Evolutionary conservation across 192 early-diverging fungal genomes (phyloP).

Genomic region (Hyaloraphidium curvatum): DNA sequence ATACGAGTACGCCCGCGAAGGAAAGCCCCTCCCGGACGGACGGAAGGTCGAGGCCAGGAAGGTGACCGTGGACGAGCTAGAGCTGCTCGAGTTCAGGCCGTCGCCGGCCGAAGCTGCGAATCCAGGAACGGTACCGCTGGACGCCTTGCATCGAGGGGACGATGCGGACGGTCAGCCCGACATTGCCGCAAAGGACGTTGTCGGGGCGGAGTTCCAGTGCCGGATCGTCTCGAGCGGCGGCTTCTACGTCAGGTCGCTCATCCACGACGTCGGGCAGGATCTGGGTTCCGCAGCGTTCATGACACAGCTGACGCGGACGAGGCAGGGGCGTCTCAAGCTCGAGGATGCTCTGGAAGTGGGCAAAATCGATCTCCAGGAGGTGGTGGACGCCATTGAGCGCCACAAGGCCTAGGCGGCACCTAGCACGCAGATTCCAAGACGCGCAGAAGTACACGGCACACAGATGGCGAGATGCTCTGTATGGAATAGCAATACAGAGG

Average conservation of each 20-base stretch:
- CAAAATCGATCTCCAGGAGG: neutral
- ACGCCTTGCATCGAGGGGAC: too few species aligned
- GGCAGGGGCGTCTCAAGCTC: slow-evolving; percentile 4
- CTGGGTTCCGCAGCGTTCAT: slow-evolving; percentile 6
- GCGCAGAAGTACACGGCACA: too few species aligned
- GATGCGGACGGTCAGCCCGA: too few species aligned
- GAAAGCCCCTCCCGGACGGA: neutral
- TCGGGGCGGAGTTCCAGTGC: too few species aligned
- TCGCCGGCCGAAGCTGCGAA: neutral
- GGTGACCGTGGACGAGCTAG: neutral
- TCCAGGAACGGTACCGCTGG: neutral
- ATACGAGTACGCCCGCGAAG: slow-evolving; percentile 5
- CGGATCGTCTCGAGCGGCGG: slow-evolving; percentile 3
- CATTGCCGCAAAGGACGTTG: too few species aligned
- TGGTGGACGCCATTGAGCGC: neutral
- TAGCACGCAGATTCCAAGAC: too few species aligned
- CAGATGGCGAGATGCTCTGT: too few species aligned
- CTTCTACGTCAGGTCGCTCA: slow-evolving; percentile 6
- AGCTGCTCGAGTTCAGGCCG: neutral
- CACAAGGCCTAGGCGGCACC: too few species aligned
- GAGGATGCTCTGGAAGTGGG: neutral
- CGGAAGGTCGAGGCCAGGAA: neutral
- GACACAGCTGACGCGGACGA: neutral
- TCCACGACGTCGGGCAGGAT: slow-evolving; percentile 6
- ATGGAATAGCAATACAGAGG: too few species aligned